Evolutionary conservation across 768 basidiomycete species (phyloP).

Genomic region (Polyporus arcularius): DNA sequence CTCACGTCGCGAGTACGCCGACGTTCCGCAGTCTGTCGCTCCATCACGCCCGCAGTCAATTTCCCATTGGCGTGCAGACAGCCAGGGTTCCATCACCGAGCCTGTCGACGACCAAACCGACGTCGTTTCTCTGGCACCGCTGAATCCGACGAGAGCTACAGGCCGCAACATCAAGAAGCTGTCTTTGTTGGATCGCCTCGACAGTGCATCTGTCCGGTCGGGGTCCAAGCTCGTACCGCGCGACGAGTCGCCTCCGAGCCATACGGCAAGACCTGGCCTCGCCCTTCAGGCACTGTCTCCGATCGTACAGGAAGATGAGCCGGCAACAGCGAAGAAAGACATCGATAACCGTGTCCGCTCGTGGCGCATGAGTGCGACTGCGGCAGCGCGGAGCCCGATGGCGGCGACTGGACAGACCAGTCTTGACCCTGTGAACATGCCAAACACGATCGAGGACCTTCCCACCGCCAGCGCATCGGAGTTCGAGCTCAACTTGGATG

Average conservation of each 20-base stretch:
- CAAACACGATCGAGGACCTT: constrained; percentile 42
- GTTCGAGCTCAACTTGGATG: constrained; percentile 57
- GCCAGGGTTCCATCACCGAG: constrained; percentile 47
- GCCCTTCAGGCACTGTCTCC: constrained; percentile 51
- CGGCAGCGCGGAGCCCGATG: constrained; percentile 41
- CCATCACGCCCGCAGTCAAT: constrained; percentile 44
- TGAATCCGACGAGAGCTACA: constrained; percentile 31
- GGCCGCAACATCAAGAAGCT: constrained; percentile 58
- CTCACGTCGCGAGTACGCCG: constrained; percentile 41
- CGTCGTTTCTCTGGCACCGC: constrained; percentile 26
- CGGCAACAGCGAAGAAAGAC: constrained; percentile 46
- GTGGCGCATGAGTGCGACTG: constrained; percentile 65
- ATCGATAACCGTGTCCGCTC: constrained; percentile 60
- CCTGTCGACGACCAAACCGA: constrained; percentile 42
- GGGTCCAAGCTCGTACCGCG: constrained; percentile 27
- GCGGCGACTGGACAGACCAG: constrained; percentile 50
- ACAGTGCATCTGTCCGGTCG: constrained; percentile 40
- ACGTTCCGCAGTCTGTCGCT: constrained; percentile 40
- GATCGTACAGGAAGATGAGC: constrained; percentile 63
- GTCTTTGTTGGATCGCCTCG: constrained; percentile 68
- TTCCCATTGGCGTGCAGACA: constrained; percentile 57
- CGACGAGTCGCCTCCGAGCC: constrained; percentile 30
- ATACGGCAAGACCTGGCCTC: constrained; percentile 22
- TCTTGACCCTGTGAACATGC: constrained; percentile 53
- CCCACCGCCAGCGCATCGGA: constrained; percentile 21